Evolutionary conservation across 1,284 basidiomycete species (phyloP).

Genomic region (Ustilago xerochloae): DNA sequence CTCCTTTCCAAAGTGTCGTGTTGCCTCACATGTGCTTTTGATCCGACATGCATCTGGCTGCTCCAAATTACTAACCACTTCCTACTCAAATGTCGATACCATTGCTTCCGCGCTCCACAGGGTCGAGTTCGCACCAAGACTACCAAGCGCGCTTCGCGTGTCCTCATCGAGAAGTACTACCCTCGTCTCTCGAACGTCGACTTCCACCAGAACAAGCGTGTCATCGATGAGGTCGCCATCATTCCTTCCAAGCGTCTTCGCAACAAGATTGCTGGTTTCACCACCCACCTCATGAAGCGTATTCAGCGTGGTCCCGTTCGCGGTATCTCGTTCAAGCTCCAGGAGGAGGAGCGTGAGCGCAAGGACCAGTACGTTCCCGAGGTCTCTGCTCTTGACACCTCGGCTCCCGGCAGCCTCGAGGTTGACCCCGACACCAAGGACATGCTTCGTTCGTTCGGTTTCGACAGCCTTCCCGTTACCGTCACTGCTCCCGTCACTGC

Average conservation of each 20-base stretch:
- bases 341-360: slow-evolving; percentile 99
- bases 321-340: slow-evolving; percentile 99
- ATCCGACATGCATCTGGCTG: too few relatives aligned
- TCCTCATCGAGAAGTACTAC: slow-evolving; percentile 99
- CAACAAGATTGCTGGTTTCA: slow-evolving; percentile 99
- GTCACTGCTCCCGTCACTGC: slow-evolving; percentile 65
- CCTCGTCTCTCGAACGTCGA: slow-evolving; percentile 55
- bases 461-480: slow-evolving; percentile 66
- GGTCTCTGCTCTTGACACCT: slow-evolving; percentile 67
- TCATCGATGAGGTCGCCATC: slow-evolving; percentile 91
- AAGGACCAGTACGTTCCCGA: slow-evolving; percentile 74
- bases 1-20: too few relatives aligned
- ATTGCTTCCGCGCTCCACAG: slow-evolving; percentile 71
- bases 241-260: slow-evolving; percentile 98
- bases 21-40: too few relatives aligned
- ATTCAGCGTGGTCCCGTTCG: slow-evolving; percentile 99
- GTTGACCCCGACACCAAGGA: slow-evolving; percentile 69
- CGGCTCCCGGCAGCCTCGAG: slow-evolving; percentile 64
- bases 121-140: slow-evolving; percentile 99
- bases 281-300: slow-evolving; percentile 99
- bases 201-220: slow-evolving; percentile 91
- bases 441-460: slow-evolving; percentile 65
- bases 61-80: slow-evolving; percentile 16
- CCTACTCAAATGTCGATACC: not conserved
- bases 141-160: slow-evolving; percentile 98